phyloP scores from a whole-genome alignment of 345 rosid genomes.

The Sonneratia alba region DNA sequence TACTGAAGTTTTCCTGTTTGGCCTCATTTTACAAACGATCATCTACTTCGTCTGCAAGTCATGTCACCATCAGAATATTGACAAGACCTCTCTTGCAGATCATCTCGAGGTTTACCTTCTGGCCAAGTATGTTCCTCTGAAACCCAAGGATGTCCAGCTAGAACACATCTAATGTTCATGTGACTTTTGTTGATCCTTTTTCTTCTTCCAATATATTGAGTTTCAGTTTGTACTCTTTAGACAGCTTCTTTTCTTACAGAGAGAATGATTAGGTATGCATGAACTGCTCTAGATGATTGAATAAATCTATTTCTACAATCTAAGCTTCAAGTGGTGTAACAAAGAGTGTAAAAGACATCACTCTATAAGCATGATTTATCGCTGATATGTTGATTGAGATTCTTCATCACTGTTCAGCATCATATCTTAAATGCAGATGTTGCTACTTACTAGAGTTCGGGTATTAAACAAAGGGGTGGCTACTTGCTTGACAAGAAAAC shows the following conservation, averaged over 20 bases:
- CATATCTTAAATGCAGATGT: too few relatives aligned
- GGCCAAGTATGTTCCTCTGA: not conserved
- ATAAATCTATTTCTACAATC: too few relatives aligned
- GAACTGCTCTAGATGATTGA: too few relatives aligned
- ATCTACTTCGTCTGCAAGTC: slow-evolving; percentile 4
- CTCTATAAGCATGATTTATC: too few relatives aligned
- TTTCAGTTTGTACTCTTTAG: not conserved
- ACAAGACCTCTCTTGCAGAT: not conserved
- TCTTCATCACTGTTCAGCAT: too few relatives aligned
- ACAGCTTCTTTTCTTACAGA: not conserved
- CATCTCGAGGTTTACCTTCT: slow-evolving; percentile 3
- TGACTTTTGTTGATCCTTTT: not conserved
- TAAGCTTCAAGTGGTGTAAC: too few relatives aligned
- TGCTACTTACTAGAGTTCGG: too few relatives aligned
- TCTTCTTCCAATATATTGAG: not conserved
- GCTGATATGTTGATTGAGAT: too few relatives aligned
- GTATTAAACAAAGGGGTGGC: too few relatives aligned
- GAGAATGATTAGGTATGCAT: too few relatives aligned
- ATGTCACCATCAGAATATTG: not conserved
- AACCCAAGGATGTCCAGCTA: not conserved
- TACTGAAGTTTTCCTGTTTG: not conserved
- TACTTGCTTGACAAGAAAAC: too few relatives aligned
- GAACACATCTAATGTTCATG: not conserved
- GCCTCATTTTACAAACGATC: not conserved
- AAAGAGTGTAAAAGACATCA: too few relatives aligned